These are phyloP conservation scores for Chlorella vulgaris DNA, from an alignment of 139 green algal species.

Conservation along the genomic window DNA sequence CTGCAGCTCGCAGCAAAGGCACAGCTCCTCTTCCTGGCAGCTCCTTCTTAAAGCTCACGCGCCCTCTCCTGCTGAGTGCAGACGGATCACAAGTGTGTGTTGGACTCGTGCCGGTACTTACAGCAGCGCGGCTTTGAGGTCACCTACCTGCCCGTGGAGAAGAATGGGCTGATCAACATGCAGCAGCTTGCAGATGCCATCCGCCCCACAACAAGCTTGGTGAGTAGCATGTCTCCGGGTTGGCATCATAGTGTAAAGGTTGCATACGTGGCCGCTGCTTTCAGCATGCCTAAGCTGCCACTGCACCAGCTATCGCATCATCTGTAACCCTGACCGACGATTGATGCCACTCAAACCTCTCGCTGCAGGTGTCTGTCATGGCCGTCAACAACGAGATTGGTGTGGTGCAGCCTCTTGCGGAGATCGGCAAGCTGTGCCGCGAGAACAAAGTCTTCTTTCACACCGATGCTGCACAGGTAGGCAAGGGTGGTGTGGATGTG, in stretches of 20 bases:
- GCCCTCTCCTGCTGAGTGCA: background rate
- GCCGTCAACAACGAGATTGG: conserved; percentile 99
- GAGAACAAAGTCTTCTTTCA: conserved; percentile 92
- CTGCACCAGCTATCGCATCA: too few relatives aligned
- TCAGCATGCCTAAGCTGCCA: too few relatives aligned
- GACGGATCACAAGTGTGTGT: conserved; percentile 93
- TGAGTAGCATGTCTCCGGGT: conserved; percentile 51
- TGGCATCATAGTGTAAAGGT: background rate
- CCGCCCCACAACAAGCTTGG: conserved; percentile 86
- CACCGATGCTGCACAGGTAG: conserved; percentile 86
- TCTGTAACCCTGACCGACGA: background rate
- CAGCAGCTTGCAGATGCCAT: conserved; percentile 81
- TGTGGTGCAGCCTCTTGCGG: conserved; percentile 87
- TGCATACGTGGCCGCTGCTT: too few relatives aligned
- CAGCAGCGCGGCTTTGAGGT: conserved; percentile 92
- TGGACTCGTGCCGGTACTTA: conserved; percentile 94
- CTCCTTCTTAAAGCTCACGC: too few relatives aligned
- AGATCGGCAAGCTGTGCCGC: conserved; percentile 91
- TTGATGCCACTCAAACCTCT: background rate
- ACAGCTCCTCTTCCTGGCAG: too few relatives aligned
- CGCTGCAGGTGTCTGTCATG: conserved; percentile 82
- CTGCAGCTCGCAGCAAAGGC: too few relatives aligned
- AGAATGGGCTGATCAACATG: conserved; percentile 83
- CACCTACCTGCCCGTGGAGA: conserved; percentile 95
- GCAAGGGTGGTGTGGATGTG: background rate